Evolutionary conservation across 176 grass and related monocot genomes (phyloP).

Genomic region (Aegilops umbellulata): DNA sequence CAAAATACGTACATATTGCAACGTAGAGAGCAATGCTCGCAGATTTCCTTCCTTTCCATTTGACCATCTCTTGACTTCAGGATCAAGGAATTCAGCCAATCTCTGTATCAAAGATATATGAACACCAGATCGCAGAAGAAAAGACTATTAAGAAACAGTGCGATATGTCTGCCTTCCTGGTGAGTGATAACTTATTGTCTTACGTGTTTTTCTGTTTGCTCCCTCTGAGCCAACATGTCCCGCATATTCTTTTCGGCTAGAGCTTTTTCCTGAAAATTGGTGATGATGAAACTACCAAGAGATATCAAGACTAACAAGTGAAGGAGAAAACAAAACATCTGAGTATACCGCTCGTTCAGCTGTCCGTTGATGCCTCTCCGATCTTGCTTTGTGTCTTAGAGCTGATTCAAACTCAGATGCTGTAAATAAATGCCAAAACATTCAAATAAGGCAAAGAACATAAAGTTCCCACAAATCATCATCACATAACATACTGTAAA

Average conservation of each 20-base stretch:
- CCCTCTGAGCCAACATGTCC: constrained; percentile 91
- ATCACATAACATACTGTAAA: background rate
- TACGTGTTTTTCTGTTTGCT: constrained; percentile 92
- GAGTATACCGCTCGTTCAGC: constrained; percentile 77
- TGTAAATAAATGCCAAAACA: constrained; percentile 30
- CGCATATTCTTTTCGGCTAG: constrained; percentile 90
- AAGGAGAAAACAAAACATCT: constrained; percentile 30
- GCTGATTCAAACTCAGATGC: constrained; percentile 70
- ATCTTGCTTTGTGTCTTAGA: constrained; percentile 85
- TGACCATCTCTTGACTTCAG: constrained; percentile 98
- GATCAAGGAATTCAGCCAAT: constrained; percentile 86
- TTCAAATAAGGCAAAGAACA: constrained; percentile 6
- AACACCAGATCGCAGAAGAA: constrained; percentile 10
- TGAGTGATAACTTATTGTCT: constrained; percentile 17
- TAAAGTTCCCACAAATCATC: background rate
- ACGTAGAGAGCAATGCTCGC: constrained; percentile 88
- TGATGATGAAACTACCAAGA: constrained; percentile 14
- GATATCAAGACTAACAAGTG: constrained; percentile 21
- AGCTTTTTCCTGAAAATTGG: constrained; percentile 82
- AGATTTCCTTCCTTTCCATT: constrained; percentile 99
- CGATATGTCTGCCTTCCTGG: background rate
- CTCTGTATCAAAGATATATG: constrained; percentile 57
- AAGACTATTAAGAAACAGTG: constrained; percentile 5
- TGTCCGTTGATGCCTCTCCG: constrained; percentile 82
- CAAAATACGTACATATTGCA: constrained; percentile 86